Conservation (phyloP, 2,329 filamentous ascomycete species). For the Pestalotiopsis fici region DNA sequence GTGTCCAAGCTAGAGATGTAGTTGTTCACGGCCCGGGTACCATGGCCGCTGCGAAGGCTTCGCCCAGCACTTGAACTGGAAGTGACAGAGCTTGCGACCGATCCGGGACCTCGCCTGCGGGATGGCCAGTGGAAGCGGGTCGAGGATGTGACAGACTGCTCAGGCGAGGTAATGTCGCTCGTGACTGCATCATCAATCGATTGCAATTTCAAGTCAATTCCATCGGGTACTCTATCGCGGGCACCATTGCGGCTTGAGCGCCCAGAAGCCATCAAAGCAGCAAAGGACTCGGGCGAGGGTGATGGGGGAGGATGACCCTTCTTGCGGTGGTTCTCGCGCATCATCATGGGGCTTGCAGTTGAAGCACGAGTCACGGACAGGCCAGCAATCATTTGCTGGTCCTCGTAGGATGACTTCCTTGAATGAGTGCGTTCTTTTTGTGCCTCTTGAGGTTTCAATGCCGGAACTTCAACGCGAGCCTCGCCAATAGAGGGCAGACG, state of each 20-base stretch:
- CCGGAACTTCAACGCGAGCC: slow-evolving; percentile 39
- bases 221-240: slow-evolving; percentile 76
- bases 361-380: slow-evolving; percentile 62
- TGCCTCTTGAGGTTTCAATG: slow-evolving; percentile 17
- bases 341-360: slow-evolving; percentile 69
- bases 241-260: slow-evolving; percentile 68
- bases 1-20: slow-evolving; percentile 87
- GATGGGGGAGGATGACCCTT: slow-evolving; percentile 65
- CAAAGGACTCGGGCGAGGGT: slow-evolving; percentile 65
- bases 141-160: slow-evolving; percentile 55
- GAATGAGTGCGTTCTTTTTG: slow-evolving; percentile 29
- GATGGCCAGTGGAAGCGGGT: slow-evolving; percentile 57
- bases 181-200: slow-evolving; percentile 52
- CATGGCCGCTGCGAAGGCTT: slow-evolving; percentile 54
- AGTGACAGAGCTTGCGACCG: slow-evolving; percentile 58
- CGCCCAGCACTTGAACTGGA: slow-evolving; percentile 53
- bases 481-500: slow-evolving; percentile 81
- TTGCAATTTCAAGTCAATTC: slow-evolving; percentile 65
- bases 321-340: slow-evolving; percentile 46
- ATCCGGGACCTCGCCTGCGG: slow-evolving; percentile 54
- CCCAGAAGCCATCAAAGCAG: slow-evolving; percentile 60
- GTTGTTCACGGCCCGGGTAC: slow-evolving; percentile 71
- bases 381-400: slow-evolving; percentile 43
- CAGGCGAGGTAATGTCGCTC: slow-evolving; percentile 57
- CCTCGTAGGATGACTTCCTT: slow-evolving; percentile 39